Evolutionary conservation across 495 filamentous ascomycete genomes (phyloP).

Genomic region (Jackrogersella multiformis): DNA sequence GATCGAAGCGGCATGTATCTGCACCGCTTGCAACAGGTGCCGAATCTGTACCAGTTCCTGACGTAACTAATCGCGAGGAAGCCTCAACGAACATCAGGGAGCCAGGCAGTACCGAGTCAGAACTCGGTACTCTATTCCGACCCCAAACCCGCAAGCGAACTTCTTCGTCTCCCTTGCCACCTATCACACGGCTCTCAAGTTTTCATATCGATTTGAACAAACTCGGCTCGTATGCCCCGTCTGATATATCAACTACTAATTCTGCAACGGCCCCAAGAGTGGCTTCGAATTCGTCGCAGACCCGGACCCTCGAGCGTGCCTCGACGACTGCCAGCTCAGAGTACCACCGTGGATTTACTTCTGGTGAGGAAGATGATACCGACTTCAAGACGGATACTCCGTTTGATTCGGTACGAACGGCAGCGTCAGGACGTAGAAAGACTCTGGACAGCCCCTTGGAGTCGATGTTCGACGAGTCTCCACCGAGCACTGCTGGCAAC

Average conservation of each 20-base stretch:
- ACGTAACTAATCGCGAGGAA: slow-evolving; percentile 11
- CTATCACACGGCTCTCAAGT: slow-evolving; percentile 64
- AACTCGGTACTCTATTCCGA: slow-evolving; percentile 39
- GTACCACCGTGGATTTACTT: slow-evolving; percentile 75
- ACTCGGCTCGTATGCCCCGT: slow-evolving; percentile 48
- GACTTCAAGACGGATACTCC: slow-evolving; percentile 89
- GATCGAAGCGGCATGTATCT: slow-evolving; percentile 56
- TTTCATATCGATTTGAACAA: slow-evolving; percentile 65
- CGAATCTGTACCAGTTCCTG: slow-evolving; percentile 1
- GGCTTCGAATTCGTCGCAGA: slow-evolving; percentile 46
- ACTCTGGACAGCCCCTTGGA: slow-evolving; percentile 73
- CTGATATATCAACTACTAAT: slow-evolving; percentile 26
- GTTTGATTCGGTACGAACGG: slow-evolving; percentile 90
- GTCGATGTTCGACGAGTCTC: slow-evolving; percentile 85
- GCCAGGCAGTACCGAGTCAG: slow-evolving; percentile 30
- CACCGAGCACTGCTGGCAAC: slow-evolving; percentile 60
- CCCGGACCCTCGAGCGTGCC: slow-evolving; percentile 72
- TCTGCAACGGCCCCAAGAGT: slow-evolving; percentile 44
- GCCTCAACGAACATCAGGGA: slow-evolving; percentile 30
- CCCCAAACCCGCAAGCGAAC: slow-evolving; percentile 55
- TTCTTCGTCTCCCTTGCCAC: slow-evolving; percentile 65
- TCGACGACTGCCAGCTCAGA: slow-evolving; percentile 89
- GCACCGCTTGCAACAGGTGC: slow-evolving; percentile 47
- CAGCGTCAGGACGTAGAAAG: slow-evolving; percentile 68
- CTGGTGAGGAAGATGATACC: slow-evolving; percentile 84